phyloP scores from a whole-genome alignment of 192 early-diverging fungal species.

The Coemansia sp. region DNA sequence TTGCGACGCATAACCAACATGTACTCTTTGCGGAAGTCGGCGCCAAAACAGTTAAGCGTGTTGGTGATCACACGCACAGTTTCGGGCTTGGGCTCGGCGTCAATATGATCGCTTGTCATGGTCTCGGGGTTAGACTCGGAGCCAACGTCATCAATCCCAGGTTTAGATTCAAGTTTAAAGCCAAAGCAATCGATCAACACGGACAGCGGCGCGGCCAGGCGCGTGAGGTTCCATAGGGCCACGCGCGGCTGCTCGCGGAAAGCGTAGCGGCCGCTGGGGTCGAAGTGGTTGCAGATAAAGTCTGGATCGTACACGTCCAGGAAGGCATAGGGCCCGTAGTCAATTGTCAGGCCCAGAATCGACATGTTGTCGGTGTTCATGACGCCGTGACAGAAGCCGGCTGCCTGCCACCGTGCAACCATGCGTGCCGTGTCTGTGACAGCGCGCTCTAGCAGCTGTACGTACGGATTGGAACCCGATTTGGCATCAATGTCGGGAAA shows the following conservation, averaged over 20 bases:
- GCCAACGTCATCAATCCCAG: too few relatives aligned
- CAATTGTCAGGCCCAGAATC: constrained; percentile 76
- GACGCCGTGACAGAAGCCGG: constrained; percentile 82
- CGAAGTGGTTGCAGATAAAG: constrained; percentile 80
- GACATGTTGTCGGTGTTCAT: constrained; percentile 96
- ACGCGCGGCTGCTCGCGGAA: constrained; percentile 79
- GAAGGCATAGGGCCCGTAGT: constrained; percentile 87
- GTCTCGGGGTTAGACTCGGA: too few relatives aligned
- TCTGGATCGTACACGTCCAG: constrained; percentile 79
- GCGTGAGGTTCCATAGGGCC: constrained; percentile 76
- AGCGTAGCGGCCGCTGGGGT: constrained; percentile 68
- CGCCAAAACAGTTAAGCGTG: constrained; percentile 55
- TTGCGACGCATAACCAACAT: constrained; percentile 62
- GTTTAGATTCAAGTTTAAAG: neutral
- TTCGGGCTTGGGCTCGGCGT: too few relatives aligned
- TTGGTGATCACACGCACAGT: constrained; percentile 40
- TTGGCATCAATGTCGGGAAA: constrained; percentile 27
- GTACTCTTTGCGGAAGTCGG: constrained; percentile 51
- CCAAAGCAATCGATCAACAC: constrained; percentile 56
- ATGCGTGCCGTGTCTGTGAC: constrained; percentile 64
- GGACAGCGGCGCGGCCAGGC: constrained; percentile 65
- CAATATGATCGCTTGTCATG: too few relatives aligned
- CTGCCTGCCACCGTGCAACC: constrained; percentile 77
- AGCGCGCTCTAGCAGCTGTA: constrained; percentile 56
- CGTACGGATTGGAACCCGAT: constrained; percentile 52